Conservation (phyloP, 2,329 filamentous ascomycete genomes). For the Diaporthe sp. region DNA sequence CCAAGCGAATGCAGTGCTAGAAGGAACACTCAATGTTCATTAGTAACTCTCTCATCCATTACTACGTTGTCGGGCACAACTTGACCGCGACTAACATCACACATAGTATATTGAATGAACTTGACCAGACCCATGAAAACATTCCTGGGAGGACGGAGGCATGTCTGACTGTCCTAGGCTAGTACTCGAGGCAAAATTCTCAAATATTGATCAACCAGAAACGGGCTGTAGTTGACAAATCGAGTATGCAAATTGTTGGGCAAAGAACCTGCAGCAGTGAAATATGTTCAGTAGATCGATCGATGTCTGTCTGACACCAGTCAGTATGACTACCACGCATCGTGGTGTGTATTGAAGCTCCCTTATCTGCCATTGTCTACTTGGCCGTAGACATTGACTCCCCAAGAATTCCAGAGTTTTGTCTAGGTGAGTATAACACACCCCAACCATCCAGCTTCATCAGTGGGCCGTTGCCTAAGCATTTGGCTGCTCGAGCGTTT, state of each 20-base stretch:
- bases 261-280: background rate
- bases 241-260: background rate
- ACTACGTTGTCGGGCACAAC: background rate
- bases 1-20: background rate
- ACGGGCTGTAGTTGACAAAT: background rate
- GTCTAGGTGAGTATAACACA: background rate
- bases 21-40: background rate
- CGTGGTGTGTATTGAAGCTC: background rate
- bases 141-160: too few species aligned
- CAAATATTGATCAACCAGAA: too few species aligned
- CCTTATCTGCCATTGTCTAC: background rate
- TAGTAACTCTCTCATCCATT: background rate
- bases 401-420: background rate
- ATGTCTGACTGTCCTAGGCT: too few species aligned
- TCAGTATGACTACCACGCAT: background rate
- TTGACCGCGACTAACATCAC: too few species aligned
- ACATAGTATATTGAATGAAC: too few species aligned
- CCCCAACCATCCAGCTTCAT: too few species aligned
- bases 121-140: too few species aligned
- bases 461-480: background rate
- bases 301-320: too few species aligned
- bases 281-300: background rate
- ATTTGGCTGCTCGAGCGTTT: background rate
- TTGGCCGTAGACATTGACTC: background rate
- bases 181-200: too few species aligned